A percentile compares a stretch with the other conserved stretches of the same genome.
phyloP scores from a whole-genome alignment of 73 alveolate species.

The Paramecium octaurelia region DNA sequence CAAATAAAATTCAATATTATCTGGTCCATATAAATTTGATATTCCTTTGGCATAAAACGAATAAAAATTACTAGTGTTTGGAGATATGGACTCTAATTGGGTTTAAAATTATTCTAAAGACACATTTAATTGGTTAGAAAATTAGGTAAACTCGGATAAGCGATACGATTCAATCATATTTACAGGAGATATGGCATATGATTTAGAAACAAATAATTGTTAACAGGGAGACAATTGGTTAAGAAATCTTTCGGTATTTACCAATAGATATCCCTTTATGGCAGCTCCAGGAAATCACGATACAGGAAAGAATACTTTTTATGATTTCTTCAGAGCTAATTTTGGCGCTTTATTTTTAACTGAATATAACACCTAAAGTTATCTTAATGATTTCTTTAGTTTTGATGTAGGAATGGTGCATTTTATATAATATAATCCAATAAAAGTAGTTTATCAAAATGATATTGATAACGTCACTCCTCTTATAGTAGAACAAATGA shows the following conservation, averaged over 20 bases:
- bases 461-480: background rate
- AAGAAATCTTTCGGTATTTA: slow-evolving; percentile 13
- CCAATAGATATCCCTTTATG: slow-evolving; percentile 1
- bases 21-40: background rate
- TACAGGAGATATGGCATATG: slow-evolving; percentile 52
- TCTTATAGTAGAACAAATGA: background rate
- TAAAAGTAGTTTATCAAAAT: background rate
- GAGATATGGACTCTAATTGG: slow-evolving; percentile 50
- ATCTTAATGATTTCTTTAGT: slow-evolving; percentile 1
- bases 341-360: background rate
- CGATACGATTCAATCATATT: background rate
- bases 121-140: background rate
- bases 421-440: background rate
- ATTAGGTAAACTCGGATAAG: background rate
- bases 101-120: background rate
- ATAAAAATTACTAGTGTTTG: background rate
- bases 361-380: background rate
- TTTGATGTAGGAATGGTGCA: slow-evolving; percentile 25
- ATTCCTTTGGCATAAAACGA: background rate
- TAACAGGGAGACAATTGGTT: slow-evolving; percentile 4
- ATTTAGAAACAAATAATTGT: slow-evolving; percentile 13
- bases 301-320: background rate
- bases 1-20: background rate
- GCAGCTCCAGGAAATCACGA: slow-evolving; percentile 39
- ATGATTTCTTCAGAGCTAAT: background rate